Base-by-base conservation (phyloP, 768 basidiomycete species). In the Asterophora parasitica region DNA sequence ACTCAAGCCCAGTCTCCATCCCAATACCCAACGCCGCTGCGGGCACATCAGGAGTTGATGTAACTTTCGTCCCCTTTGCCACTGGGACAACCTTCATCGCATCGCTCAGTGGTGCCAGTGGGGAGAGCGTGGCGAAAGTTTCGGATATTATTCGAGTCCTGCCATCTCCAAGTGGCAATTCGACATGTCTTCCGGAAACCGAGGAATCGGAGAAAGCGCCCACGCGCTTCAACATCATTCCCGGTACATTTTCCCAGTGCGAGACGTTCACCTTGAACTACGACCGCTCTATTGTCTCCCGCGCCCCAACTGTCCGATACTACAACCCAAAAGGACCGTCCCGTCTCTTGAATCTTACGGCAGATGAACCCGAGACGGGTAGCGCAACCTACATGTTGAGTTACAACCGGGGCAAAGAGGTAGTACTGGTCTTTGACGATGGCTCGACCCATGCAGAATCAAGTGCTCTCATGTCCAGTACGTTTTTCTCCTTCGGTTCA, bases 81-180 rank as follows among this genome's bases (percentile, higher is more conserved):
- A 74, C 71, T 1, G 74, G 71, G 20, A 72, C 76, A 7, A 58
- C 60, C 11, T 82, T 83, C 49, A 55, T 85, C 34, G 78, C 80
- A 6, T 76, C 78, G 9, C 69, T 84, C 20, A 75, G 80, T 49
- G 73, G 78, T 57, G 61, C 62, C 0, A 48, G 51, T 4, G 77
- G 75, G n/a, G 55, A 63, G 5, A 65, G 60, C 39, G 56, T 72
- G 4, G 73, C 74, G 1, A 54, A 49, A 12, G 65, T 75, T 7
- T 82, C 81, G 17, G 74, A 79, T 50, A 54, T 82, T 12, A 69
- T 75, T 27, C 63, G 57, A 13, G 69, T 83, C 12, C 58, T 68
- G 4, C 61, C 71, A 15, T 77, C 75, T 15, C 40, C 67, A 32
- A 60, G 54, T 16, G 56, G 59, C 47, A 65, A 75, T 52, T 58